Percentiles rank a stretch among this genome's conserved stretches.
Conservation (phyloP, 257 asterid species). For the Linaria vulgaris region DNA sequence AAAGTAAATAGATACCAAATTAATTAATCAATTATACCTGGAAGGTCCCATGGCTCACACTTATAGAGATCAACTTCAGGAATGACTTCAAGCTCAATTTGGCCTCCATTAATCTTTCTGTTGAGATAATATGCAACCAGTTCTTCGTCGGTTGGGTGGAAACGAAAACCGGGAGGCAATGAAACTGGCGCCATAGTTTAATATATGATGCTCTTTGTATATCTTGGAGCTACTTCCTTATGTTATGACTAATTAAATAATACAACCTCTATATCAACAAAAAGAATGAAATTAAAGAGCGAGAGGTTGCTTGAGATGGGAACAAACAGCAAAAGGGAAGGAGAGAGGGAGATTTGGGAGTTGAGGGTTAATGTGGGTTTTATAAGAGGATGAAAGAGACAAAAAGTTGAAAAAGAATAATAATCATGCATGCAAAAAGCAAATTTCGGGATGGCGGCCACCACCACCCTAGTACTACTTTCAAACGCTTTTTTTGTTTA, state of each 20-base stretch:
- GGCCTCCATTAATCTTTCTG: conserved; percentile 83
- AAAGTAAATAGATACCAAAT: background rate
- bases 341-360: conserved; percentile 34
- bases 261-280: background rate
- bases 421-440: no score
- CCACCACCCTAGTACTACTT: no score
- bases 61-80: conserved; percentile 99
- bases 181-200: conserved; percentile 91
- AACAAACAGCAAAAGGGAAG: conserved; percentile 26
- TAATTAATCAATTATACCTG: conserved; percentile 46
- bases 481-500: conserved; percentile 39
- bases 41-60: conserved; percentile 99
- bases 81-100: conserved; percentile 87
- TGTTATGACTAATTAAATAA: no score
- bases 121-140: conserved; percentile 93
- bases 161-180: conserved; percentile 96
- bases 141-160: conserved; percentile 98
- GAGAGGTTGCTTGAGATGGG: conserved; percentile 33
- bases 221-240: no score
- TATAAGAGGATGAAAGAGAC: conserved; percentile 67
- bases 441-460: conserved; percentile 37
- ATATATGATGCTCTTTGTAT: no score
- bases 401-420: conserved; percentile 28
- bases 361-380: conserved; percentile 33
- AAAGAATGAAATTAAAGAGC: conserved; percentile 1